Percentiles rank a stretch among this genome's conserved stretches.
These are phyloP conservation scores for Prunus kanzakura DNA, from an alignment of 306 rosid species.

Conservation along the genomic window DNA sequence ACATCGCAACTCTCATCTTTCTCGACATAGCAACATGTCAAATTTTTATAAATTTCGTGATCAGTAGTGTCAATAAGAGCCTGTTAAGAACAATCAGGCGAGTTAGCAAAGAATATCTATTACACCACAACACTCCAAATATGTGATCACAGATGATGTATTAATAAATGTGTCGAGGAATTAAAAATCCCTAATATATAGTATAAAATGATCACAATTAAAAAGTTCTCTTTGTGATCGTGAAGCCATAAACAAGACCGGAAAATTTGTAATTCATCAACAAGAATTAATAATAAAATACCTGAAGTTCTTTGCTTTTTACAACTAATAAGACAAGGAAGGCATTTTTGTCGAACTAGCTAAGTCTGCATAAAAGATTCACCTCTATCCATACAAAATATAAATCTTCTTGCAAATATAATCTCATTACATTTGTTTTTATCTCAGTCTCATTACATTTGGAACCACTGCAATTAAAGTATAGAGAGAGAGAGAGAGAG, in stretches of 20 bases:
- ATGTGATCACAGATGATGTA: neutral
- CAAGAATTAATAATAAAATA: neutral
- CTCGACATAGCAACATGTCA: constrained; percentile 66
- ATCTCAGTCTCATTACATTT: neutral
- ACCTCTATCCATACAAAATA: neutral
- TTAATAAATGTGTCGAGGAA: neutral
- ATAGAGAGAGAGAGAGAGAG: neutral
- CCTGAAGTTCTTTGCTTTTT: neutral
- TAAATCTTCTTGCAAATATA: neutral
- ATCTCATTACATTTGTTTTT: neutral
- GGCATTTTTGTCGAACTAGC: neutral
- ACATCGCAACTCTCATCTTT: neutral
- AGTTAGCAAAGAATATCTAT: constrained; percentile 6
- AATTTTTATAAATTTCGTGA: constrained; percentile 61
- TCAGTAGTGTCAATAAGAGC: constrained; percentile 78
- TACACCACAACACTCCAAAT: neutral
- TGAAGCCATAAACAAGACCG: neutral
- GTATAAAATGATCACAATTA: neutral
- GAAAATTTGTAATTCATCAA: neutral
- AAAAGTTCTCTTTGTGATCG: neutral
- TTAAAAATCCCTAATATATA: neutral
- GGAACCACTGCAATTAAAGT: neutral
- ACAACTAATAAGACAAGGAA: neutral
- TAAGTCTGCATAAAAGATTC: neutral
- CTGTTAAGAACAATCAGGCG: constrained; percentile 36